These are phyloP conservation scores for Aspergillus kassunensis DNA, from an alignment of 495 filamentous ascomycete genomes.

Conservation along the genomic window DNA sequence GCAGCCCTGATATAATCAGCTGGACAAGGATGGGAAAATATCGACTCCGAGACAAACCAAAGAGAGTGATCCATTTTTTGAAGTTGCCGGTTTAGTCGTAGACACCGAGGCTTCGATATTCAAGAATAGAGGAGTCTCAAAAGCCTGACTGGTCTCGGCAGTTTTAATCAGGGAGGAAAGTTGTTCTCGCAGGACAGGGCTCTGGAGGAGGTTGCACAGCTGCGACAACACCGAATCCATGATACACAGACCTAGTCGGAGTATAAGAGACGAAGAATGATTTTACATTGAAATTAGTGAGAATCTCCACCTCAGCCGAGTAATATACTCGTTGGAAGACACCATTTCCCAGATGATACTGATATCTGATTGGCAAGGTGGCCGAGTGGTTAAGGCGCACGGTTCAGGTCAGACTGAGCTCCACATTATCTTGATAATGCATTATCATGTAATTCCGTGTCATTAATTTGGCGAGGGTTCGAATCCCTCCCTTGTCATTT, in stretches of 20 bases:
- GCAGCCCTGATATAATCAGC: conserved; percentile 13
- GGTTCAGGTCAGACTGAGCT: conserved; percentile 6
- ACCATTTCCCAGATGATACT: too few relatives aligned
- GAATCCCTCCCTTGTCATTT: conserved; percentile 10
- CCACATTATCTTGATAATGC: too few relatives aligned
- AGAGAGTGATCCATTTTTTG: neutral
- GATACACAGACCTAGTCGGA: too few relatives aligned
- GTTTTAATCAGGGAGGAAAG: conserved; percentile 10
- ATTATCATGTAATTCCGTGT: neutral
- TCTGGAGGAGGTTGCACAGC: conserved; percentile 11
- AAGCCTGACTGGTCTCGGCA: neutral
- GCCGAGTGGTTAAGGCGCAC: conserved; percentile 11
- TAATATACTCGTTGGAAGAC: too few relatives aligned
- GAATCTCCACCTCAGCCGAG: too few relatives aligned
- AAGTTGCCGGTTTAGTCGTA: neutral
- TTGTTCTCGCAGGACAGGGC: conserved; percentile 9
- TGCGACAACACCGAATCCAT: conserved; percentile 10
- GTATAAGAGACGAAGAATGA: too few relatives aligned
- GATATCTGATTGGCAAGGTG: too few relatives aligned
- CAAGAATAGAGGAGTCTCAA: neutral
- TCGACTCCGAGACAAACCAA: conserved; percentile 4
- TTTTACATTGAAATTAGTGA: too few relatives aligned
- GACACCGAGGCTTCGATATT: conserved; percentile 10
- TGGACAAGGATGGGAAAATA: too few relatives aligned
- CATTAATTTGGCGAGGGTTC: neutral